A percentile compares a stretch with the other conserved stretches of the same genome.
Evolutionary conservation across 306 rosid genomes (phyloP).

Genomic region (Erythrophleum fordii): DNA sequence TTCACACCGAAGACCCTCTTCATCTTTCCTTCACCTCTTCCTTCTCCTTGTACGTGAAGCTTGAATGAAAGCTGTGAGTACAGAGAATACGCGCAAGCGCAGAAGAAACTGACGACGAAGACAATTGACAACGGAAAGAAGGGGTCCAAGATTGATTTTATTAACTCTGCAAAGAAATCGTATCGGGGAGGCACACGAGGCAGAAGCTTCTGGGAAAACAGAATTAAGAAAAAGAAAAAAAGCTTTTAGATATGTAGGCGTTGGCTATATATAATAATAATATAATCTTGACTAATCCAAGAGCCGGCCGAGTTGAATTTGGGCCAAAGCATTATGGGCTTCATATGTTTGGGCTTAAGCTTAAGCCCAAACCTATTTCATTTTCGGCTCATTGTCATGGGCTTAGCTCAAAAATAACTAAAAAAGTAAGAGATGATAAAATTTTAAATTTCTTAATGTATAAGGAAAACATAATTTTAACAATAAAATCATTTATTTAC

Average conservation of each 20-base stretch:
- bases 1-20: slow-evolving; percentile 85
- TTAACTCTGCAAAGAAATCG: not conserved
- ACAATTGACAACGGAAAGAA: not conserved
- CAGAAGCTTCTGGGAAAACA: not conserved
- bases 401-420: too few relatives aligned
- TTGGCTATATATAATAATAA: too few relatives aligned
- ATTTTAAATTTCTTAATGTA: too few relatives aligned
- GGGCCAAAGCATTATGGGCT: too few relatives aligned
- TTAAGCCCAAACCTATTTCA: not conserved
- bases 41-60: not conserved
- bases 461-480: too few relatives aligned
- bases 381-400: not conserved
- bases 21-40: slow-evolving; percentile 52
- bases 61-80: not conserved
- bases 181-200: not conserved
- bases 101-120: not conserved
- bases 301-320: too few relatives aligned
- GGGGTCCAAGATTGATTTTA: not conserved
- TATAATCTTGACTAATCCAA: too few relatives aligned
- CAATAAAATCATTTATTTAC: too few relatives aligned
- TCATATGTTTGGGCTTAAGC: not conserved
- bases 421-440: too few relatives aligned
- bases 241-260: too few relatives aligned
- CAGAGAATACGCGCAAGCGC: not conserved
- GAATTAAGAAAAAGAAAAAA: not conserved